Evolutionary conservation across 1,284 basidiomycete genomes (phyloP), one percentile per base, ranked within the genome.

Genomic region (Apiotrichum domesticum): DNA sequence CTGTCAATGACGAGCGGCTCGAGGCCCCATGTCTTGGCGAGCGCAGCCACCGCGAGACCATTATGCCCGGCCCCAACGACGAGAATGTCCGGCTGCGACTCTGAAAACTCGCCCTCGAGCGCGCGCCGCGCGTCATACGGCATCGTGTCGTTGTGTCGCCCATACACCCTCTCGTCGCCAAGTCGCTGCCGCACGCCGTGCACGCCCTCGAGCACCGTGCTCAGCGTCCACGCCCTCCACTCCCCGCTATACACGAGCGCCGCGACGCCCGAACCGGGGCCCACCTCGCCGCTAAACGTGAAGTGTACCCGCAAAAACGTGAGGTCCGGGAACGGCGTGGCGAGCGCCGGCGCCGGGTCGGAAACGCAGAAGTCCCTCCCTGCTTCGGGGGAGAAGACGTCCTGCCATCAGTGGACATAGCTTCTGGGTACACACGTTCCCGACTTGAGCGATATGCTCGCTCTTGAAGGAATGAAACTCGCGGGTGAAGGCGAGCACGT

Each of bases 21-120:
- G 21, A 86, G 73, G 39, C 79, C 83, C 8, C 85, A 68, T 35
- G 77, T 68, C 69, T 84, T 83, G 56, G 86, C 72, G 50, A 83
- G 76, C 43, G 85, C 85, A 2, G 83, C 84, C 7, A 82, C 66
- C 3, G 79, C 81, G 42, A 88, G 70, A 9, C 85, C 86, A 52
- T 81, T 80, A 68, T 87, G 86, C 0, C 85, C 85, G 7, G 78
- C 85, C 3, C 86, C 85, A 48, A 87, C 11, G 8, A 43, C 41
- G 4, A 42, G 33, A 2, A 48, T 29, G 32, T 46, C 39, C 15
- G 63, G 66, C 55, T 46, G 68, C 44, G 40, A 7, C 45, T 77
- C 71, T 11, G 68, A 65, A 63, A 81, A 82, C 43, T 77, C 73
- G 14, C 61, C 52, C 62, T 83, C 82, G 45, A 72, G 55, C 4